phyloP scores from a whole-genome alignment of 1,139 yeast species.

The Kurtzmaniella quercitrusa region DNA sequence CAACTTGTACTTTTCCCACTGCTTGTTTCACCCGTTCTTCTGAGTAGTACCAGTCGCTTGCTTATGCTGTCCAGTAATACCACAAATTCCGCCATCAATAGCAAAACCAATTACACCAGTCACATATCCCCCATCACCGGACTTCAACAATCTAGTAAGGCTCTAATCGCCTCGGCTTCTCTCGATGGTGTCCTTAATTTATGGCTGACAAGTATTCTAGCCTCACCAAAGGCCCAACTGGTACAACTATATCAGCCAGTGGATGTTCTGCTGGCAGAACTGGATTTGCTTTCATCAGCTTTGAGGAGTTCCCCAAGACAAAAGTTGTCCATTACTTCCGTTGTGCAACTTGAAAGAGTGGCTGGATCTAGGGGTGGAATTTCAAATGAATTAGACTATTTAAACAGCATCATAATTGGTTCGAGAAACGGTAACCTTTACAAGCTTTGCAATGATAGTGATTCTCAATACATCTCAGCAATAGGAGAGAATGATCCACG shows the following conservation, averaged over 20 bases:
- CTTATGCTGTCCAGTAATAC: neutral
- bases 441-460: conserved; percentile 25
- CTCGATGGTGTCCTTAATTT: conserved; percentile 32
- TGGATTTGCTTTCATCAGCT: neutral
- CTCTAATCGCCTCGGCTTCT: conserved; percentile 20
- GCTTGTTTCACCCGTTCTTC: conserved; percentile 6
- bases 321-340: neutral
- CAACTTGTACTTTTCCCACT: conserved; percentile 6
- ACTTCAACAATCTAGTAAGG: neutral
- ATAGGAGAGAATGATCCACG: neutral
- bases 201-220: conserved; percentile 40
- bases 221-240: conserved; percentile 24
- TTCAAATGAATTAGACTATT: conserved; percentile 11
- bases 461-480: conserved; percentile 28
- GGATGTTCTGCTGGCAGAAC: neutral
- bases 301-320: neutral
- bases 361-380: neutral
- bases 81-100: neutral
- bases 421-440: conserved; percentile 48
- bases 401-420: conserved; percentile 38
- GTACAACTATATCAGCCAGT: conserved; percentile 11
- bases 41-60: conserved; percentile 2
- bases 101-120: neutral
- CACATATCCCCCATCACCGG: conserved; percentile 3
- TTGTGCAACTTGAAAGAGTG: neutral